phyloP scores from a whole-genome alignment of 2,329 filamentous ascomycete genomes.

The Trichoderma simmonsii region DNA sequence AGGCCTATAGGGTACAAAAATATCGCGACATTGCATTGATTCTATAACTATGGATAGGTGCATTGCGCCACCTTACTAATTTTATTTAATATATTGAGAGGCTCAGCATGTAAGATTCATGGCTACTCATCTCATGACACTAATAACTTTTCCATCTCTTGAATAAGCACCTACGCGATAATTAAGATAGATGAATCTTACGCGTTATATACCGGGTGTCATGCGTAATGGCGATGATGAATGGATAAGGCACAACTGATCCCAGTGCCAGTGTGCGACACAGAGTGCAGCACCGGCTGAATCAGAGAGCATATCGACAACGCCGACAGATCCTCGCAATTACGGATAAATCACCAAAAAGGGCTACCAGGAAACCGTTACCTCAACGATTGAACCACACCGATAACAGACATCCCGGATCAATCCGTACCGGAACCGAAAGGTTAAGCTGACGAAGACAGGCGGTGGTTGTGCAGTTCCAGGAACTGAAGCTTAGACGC shows the following conservation, averaged over 20 bases:
- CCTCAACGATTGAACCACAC: not conserved
- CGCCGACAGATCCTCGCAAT: not conserved
- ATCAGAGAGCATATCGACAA: conserved; percentile 6
- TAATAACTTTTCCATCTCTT: not conserved
- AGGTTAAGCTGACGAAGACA: too few species aligned
- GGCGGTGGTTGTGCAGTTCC: not conserved
- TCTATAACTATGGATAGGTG: too few species aligned
- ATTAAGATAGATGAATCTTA: not conserved
- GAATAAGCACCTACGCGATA: not conserved
- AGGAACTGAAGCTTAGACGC: not conserved
- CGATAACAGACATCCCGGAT: not conserved
- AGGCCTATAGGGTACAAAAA: too few species aligned
- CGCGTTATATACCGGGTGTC: not conserved
- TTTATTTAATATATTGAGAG: not conserved
- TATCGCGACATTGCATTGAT: too few species aligned
- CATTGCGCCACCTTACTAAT: too few species aligned
- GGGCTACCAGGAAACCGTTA: not conserved
- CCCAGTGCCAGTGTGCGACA: not conserved
- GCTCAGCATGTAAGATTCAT: not conserved
- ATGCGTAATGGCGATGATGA: not conserved
- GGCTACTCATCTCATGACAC: not conserved
- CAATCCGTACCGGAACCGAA: not conserved
- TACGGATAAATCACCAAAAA: not conserved
- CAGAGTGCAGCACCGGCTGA: conserved; percentile 10
- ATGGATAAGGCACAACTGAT: not conserved